Percentiles rank a stretch among this genome's conserved stretches.
phyloP scores from a whole-genome alignment of 169 alveolate genomes.

The Eimeria sp. region DNA sequence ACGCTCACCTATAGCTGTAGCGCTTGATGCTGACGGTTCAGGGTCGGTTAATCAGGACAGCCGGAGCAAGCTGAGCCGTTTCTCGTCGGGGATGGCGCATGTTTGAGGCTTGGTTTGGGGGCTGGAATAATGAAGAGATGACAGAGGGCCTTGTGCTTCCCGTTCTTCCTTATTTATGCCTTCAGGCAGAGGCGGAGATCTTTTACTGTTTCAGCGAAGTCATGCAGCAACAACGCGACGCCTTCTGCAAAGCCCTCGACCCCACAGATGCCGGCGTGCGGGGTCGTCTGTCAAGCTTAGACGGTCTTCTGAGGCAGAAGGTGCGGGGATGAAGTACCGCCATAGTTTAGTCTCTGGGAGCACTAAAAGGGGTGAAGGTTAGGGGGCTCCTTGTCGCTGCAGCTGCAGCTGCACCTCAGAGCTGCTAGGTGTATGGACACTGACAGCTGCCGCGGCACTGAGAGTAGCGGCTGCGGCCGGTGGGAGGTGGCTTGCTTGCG shows the following conservation, averaged over 20 bases:
- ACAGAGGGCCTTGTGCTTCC: neutral
- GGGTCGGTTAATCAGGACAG: neutral
- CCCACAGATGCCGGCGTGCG: slow-evolving; percentile 80
- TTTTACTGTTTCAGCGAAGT: slow-evolving; percentile 84
- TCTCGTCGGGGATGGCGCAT: neutral
- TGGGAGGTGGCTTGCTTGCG: neutral
- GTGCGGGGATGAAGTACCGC: slow-evolving; percentile 35
- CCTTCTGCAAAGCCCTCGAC: slow-evolving; percentile 84
- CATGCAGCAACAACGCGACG: slow-evolving; percentile 84
- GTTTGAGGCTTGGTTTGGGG: neutral
- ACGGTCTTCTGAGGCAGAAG: slow-evolving; percentile 54
- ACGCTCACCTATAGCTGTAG: neutral
- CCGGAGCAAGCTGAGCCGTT: neutral
- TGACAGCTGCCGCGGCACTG: neutral
- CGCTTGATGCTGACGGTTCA: neutral
- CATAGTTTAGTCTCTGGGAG: neutral
- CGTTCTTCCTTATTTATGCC: neutral
- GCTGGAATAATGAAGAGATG: neutral
- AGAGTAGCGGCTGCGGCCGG: neutral
- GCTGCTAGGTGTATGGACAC: neutral
- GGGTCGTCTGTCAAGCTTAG: slow-evolving; percentile 76
- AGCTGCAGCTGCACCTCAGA: slow-evolving; percentile 17
- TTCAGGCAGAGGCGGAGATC: slow-evolving; percentile 86
- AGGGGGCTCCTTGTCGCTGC: neutral
- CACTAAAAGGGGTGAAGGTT: neutral